These are phyloP conservation scores for Phytophthora fragariae DNA, from an alignment of 352 stramenopile genomes.

Conservation along the genomic window DNA sequence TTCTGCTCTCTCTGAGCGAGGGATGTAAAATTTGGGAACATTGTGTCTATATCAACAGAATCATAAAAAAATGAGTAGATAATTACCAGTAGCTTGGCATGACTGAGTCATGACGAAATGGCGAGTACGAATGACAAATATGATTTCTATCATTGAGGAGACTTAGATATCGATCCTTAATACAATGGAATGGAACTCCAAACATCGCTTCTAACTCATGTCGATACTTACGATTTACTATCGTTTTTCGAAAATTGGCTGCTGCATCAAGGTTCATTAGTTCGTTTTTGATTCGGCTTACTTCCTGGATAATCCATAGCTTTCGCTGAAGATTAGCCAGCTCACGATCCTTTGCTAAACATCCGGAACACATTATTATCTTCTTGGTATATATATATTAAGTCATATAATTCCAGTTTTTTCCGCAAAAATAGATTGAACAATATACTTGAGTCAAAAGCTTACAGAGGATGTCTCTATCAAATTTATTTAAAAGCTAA, in stretches of 20 bases:
- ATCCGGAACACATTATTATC: conserved; percentile 5
- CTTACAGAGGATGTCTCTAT: conserved; percentile 14
- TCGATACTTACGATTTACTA: conserved; percentile 6
- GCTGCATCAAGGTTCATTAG: conserved; percentile 7
- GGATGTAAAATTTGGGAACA: conserved; percentile 3
- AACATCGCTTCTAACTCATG: conserved; percentile 15
- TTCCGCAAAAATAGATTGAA: not conserved
- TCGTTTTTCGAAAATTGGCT: not conserved
- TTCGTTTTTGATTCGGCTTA: not conserved
- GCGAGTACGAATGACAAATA: not conserved
- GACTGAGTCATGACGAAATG: not conserved
- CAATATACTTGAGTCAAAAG: conserved; percentile 8
- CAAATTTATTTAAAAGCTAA: conserved; percentile 13
- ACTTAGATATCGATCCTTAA: conserved; percentile 7
- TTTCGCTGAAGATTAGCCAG: not conserved
- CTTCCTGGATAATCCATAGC: conserved; percentile 5
- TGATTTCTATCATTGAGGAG: conserved; percentile 1
- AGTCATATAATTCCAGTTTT: conserved; percentile 3
- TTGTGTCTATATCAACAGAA: not conserved
- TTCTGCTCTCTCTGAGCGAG: conserved; percentile 15
- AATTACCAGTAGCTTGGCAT: conserved; percentile 3
- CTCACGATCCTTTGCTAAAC: conserved; percentile 2
- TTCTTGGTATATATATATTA: not conserved
- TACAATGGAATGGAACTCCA: conserved; percentile 7
- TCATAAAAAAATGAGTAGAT: conserved; percentile 7